phyloP scores from a whole-genome alignment of 352 stramenopile genomes.

The Globisporangium yorkense region DNA sequence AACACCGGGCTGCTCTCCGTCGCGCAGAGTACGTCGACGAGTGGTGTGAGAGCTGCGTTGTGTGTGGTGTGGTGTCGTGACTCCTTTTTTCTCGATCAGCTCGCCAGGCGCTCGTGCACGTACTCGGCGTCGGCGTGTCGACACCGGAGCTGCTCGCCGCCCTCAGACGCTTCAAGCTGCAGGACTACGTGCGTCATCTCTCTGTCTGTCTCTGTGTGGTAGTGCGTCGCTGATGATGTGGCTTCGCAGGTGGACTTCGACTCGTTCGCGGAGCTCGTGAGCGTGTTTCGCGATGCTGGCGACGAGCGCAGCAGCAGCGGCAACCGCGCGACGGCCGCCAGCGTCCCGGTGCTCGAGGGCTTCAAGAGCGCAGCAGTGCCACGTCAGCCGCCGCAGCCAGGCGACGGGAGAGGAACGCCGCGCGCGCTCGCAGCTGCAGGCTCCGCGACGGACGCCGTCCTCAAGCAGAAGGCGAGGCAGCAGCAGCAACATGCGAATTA shows the following conservation, averaged over 20 bases:
- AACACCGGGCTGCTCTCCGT: constrained; percentile 36
- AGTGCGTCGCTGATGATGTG: neutral
- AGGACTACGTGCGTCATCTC: constrained; percentile 23
- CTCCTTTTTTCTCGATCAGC: constrained; percentile 16
- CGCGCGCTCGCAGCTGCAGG: constrained; percentile 14
- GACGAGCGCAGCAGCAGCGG: constrained; percentile 2
- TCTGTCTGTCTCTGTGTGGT: neutral
- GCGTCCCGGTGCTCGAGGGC: constrained; percentile 3
- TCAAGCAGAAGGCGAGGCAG: constrained; percentile 8
- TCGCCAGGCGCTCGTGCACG: constrained; percentile 56
- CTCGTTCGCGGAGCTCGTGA: constrained; percentile 46
- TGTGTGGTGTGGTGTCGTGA: neutral
- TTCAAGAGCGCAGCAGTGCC: neutral
- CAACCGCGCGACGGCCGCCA: neutral
- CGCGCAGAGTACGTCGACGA: constrained; percentile 37
- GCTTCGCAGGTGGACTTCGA: constrained; percentile 50
- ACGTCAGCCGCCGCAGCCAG: neutral
- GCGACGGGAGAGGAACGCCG: neutral
- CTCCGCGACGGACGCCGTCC: constrained; percentile 25
- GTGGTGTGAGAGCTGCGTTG: neutral
- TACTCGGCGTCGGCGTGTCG: constrained; percentile 47
- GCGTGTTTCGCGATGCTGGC: constrained; percentile 18
- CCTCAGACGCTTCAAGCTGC: constrained; percentile 25
- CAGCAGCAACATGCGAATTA: neutral
- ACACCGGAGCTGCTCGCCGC: constrained; percentile 26